Base-by-base conservation (phyloP, 768 basidiomycete genomes). In the Cystofilobasidium bisporidii region DNA sequence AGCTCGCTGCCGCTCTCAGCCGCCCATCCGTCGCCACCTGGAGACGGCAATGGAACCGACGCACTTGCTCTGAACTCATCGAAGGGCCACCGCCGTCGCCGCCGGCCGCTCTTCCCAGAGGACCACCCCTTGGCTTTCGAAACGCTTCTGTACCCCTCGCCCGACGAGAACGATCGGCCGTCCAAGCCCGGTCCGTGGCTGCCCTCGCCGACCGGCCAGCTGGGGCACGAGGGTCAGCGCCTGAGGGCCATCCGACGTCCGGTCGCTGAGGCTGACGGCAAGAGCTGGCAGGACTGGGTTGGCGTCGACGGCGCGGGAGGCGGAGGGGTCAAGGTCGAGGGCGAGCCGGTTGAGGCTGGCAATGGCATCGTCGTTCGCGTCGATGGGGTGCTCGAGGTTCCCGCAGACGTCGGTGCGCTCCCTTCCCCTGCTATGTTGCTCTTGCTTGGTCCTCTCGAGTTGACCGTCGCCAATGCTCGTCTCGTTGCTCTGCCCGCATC, bases 151-250 rank as follows among this genome's bases (percentile, higher is more conserved):
- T 79, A 71, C 66, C 79, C 79, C 14, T 58, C 71, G 15, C 33
- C 70, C 64, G 32, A 61, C 22, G 30, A 64, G 14, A 30, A 12
- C 1, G 45, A 61, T 22, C 36, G 33, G 15, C 55, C 47, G 3
- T 79, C 76, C 32, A 81, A 85, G 43, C 87, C 87, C 17, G 87
- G 87, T 11, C 87, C 86, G 8, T 94, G 91, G 89, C 81, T 94
- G 75, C 91, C 91, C 8, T 73, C 83, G 67, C 89, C 87, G 0
- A 72, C 74, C 32, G 91, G 93, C 30, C 82, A 88, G 10, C 82
- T 99, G 14, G 89, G 87, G 17, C 81, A 84, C 26, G 81, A 88
- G 66, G 84, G 91, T 9, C 96, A 99, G 79, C 83, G 86, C 10
- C 30, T 68, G 1, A 22, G 67, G 17, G 67, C 61, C 65, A 78